These are phyloP conservation scores for Aspergillus sp. DNA, from an alignment of 2,329 filamentous ascomycete genomes.

Conservation along the genomic window DNA sequence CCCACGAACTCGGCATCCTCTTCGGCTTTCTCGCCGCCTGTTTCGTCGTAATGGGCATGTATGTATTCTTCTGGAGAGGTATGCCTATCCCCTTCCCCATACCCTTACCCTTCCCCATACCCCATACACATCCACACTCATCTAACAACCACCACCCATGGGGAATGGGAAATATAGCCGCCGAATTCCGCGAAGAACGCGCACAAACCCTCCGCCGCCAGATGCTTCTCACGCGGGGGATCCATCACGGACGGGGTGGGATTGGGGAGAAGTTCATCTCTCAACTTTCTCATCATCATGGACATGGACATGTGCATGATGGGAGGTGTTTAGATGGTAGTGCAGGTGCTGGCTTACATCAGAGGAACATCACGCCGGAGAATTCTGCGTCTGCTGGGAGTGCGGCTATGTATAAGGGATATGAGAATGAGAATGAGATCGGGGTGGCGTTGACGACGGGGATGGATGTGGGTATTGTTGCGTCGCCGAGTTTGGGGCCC, in stretches of 20 bases:
- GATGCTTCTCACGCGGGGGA: slow-evolving; percentile 15
- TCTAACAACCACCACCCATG: no score
- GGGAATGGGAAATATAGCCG: neutral
- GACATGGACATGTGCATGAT: no score
- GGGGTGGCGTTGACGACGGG: slow-evolving; percentile 10
- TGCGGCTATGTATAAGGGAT: no score
- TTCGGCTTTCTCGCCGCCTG: slow-evolving; percentile 41
- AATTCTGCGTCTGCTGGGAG: no score
- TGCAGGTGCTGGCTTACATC: no score
- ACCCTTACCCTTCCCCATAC: neutral
- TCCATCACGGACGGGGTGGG: slow-evolving; percentile 24
- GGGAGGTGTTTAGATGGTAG: no score
- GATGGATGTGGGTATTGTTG: neutral
- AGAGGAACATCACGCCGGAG: no score
- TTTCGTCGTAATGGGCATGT: slow-evolving; percentile 36
- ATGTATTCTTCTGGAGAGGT: slow-evolving; percentile 40
- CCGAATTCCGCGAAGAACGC: slow-evolving; percentile 35
- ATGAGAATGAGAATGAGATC: slow-evolving; percentile 7
- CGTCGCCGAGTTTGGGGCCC: neutral
- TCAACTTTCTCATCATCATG: neutral
- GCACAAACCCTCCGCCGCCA: slow-evolving; percentile 13
- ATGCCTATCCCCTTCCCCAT: neutral
- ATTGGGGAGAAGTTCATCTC: slow-evolving; percentile 29
- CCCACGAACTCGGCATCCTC: slow-evolving; percentile 42
- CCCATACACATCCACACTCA: no score